Conservation (phyloP, 208 protist genomes). For the Trypanosoma mega region DNA sequence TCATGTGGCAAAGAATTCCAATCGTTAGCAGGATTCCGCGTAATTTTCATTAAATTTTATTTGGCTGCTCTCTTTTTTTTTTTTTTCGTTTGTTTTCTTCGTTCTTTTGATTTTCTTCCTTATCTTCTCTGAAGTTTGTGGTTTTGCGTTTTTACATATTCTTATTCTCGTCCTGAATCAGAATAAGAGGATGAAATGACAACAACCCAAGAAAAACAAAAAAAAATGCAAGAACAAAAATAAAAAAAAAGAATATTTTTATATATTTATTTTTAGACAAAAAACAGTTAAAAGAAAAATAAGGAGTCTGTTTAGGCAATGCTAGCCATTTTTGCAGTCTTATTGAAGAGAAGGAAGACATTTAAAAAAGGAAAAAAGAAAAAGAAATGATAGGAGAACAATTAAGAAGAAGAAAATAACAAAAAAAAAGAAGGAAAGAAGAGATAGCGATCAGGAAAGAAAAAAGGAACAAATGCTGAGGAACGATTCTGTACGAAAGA, state of each 20-base stretch:
- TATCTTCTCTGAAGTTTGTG: conserved; percentile 5
- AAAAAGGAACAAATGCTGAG: background rate
- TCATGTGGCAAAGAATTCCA: conserved; percentile 13
- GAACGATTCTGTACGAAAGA: conserved; percentile 15
- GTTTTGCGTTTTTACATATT: too few species aligned
- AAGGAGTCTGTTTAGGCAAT: too few species aligned
- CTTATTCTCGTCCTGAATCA: too few species aligned
- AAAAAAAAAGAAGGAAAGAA: conserved; percentile 6
- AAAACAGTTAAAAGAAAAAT: conserved; percentile 6
- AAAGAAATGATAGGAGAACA: conserved; percentile 4
- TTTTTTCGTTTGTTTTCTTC: conserved; percentile 4
- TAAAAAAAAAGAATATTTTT: conserved; percentile 6
- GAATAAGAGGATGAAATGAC: too few species aligned
- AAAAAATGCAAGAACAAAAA: background rate
- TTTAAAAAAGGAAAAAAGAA: conserved; percentile 4
- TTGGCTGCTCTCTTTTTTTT: background rate
- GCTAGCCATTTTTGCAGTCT: too few species aligned
- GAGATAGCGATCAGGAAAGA: background rate
- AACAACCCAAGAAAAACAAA: too few species aligned
- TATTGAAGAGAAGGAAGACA: background rate
- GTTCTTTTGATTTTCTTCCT: conserved; percentile 21
- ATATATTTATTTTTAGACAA: background rate
- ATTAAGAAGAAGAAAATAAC: background rate
- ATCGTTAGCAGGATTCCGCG: conserved; percentile 18
- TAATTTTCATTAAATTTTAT: conserved; percentile 1